Conservation (phyloP, 176 grass and related monocot species). For the Raddia distichophylla region DNA sequence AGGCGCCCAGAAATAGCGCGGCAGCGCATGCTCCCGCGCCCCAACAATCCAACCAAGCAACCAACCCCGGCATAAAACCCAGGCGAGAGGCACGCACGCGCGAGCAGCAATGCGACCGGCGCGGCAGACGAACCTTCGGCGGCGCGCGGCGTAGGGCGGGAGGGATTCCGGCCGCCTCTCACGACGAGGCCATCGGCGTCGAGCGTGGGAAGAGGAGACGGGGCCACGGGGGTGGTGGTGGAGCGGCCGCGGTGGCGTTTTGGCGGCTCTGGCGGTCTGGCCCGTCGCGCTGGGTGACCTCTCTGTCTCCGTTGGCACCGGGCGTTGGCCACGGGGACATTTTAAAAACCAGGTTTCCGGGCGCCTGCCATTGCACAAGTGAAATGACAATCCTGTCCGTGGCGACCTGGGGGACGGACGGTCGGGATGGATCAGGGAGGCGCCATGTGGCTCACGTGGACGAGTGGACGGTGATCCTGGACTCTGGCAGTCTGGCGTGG, state of each 20-base stretch:
- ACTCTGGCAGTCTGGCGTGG: too few species aligned
- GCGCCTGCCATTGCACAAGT: neutral
- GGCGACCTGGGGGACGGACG: neutral
- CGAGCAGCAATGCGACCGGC: conserved; percentile 25
- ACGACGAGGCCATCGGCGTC: conserved; percentile 6
- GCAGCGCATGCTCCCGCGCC: neutral
- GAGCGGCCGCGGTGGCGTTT: neutral
- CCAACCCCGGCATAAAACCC: neutral
- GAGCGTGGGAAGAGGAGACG: neutral
- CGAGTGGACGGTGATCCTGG: neutral
- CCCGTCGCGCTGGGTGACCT: neutral
- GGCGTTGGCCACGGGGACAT: conserved; percentile 19
- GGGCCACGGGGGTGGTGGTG: neutral
- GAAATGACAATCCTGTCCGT: conserved; percentile 28
- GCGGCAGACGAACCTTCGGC: conserved; percentile 31
- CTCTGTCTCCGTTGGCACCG: conserved; percentile 35
- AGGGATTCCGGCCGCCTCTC: neutral
- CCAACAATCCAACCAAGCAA: conserved; percentile 27
- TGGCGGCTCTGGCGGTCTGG: conserved; percentile 22
- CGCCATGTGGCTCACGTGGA: neutral
- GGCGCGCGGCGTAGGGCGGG: neutral
- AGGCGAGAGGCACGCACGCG: neutral
- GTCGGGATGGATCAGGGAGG: neutral
- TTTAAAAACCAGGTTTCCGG: conserved; percentile 35
- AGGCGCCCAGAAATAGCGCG: conserved; percentile 26